These are phyloP conservation scores for Erodium maritimum DNA, from an alignment of 345 rosid genomes.

Conservation along the genomic window DNA sequence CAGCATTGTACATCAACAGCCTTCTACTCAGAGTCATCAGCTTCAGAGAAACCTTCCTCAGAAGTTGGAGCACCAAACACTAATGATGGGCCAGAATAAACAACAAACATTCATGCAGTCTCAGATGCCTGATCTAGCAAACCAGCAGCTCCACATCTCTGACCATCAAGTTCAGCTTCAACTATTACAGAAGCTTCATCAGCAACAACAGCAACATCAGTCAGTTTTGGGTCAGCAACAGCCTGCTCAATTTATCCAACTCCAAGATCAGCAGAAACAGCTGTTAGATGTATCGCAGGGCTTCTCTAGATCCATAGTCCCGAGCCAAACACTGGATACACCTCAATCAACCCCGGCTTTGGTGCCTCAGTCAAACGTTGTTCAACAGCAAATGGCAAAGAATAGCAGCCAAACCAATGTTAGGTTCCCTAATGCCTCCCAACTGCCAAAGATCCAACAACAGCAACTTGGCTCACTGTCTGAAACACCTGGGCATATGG, in stretches of 20 bases:
- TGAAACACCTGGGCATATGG: constrained; percentile 30
- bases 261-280: constrained; percentile 46
- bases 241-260: constrained; percentile 26
- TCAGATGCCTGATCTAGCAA: constrained; percentile 34
- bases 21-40: constrained; percentile 32
- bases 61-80: constrained; percentile 31
- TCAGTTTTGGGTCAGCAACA: constrained; percentile 37
- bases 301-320: constrained; percentile 31
- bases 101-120: constrained; percentile 28
- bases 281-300: constrained; percentile 38
- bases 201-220: constrained; percentile 55
- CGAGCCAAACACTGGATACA: constrained; percentile 33
- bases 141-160: constrained; percentile 33
- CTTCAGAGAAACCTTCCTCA: constrained; percentile 37
- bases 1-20: constrained; percentile 33
- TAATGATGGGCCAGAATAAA: constrained; percentile 30
- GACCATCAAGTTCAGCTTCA: constrained; percentile 54
- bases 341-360: constrained; percentile 28
- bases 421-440: constrained; percentile 23
- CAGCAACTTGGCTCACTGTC: constrained; percentile 32
- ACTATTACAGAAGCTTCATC: constrained; percentile 68
- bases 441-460: constrained; percentile 27
- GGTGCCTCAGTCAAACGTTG: constrained; percentile 26
- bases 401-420: constrained; percentile 25
- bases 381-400: constrained; percentile 32